Percentiles rank a stretch among this genome's conserved stretches.
These are phyloP conservation scores for Neurospora cerealis DNA, from an alignment of 495 filamentous ascomycete species.

Conservation along the genomic window DNA sequence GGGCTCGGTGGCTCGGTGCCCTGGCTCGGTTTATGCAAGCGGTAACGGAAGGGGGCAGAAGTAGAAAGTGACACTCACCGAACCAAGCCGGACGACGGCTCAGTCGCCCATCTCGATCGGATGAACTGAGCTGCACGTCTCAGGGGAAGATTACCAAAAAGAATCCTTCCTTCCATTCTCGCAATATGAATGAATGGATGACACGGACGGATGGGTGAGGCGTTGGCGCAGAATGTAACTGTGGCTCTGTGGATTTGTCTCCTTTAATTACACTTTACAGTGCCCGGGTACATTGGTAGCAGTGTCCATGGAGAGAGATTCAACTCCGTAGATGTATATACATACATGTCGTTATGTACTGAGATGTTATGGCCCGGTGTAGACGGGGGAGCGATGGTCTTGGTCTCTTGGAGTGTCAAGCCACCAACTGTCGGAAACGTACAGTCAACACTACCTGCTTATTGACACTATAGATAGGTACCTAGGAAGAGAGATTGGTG, in stretches of 20 bases:
- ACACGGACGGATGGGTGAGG: background rate
- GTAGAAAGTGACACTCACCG: background rate
- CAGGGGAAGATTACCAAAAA: background rate
- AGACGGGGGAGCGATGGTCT: no score
- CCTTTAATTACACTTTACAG: background rate
- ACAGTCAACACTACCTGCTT: no score
- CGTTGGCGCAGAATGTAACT: background rate
- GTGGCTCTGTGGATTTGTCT: background rate
- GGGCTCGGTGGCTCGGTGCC: background rate
- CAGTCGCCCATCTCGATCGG: background rate
- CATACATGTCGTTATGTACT: no score
- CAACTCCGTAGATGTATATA: no score
- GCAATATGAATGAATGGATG: background rate
- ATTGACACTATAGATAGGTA: no score
- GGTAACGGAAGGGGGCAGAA: background rate
- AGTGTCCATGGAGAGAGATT: no score
- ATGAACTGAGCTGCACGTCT: background rate
- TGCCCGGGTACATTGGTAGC: no score
- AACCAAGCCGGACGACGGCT: background rate
- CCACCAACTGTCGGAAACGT: no score
- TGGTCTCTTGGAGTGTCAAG: no score
- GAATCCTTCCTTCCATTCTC: background rate
- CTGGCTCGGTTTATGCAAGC: background rate
- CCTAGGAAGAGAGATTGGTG: no score
- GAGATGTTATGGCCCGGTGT: no score